phyloP scores from a whole-genome alignment of 1,284 basidiomycete genomes.

The Hypsizygus ulmarius region DNA sequence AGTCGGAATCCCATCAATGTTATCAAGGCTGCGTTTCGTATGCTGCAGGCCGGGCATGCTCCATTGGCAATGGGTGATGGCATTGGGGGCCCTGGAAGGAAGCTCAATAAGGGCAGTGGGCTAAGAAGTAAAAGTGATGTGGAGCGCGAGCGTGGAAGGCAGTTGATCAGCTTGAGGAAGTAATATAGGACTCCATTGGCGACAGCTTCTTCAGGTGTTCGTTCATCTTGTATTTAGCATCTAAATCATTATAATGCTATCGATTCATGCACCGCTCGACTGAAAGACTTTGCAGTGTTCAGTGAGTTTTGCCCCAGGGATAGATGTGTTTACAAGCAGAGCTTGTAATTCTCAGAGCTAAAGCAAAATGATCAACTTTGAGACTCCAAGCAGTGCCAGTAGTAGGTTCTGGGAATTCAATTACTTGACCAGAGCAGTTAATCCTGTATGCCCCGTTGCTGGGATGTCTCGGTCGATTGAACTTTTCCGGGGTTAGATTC shows the following conservation, averaged over 20 bases:
- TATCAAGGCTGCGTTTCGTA: conserved; percentile 55
- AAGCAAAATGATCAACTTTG: too few species aligned
- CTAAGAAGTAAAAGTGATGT: conserved; percentile 61
- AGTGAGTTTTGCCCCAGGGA: too few species aligned
- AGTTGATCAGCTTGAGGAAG: conserved; percentile 57
- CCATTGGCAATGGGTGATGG: conserved; percentile 78
- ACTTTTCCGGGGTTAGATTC: too few species aligned
- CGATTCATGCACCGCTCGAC: too few species aligned
- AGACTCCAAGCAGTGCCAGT: too few species aligned
- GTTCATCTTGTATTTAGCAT: conserved; percentile 7
- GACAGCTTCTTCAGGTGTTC: neutral
- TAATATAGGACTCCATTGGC: conserved; percentile 20
- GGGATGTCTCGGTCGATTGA: too few species aligned
- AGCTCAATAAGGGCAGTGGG: conserved; percentile 66
- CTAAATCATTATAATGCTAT: conserved; percentile 11
- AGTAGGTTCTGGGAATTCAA: too few species aligned
- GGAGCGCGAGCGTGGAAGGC: conserved; percentile 72
- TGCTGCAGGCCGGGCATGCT: conserved; percentile 71
- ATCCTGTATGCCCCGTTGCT: too few species aligned
- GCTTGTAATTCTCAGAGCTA: too few species aligned
- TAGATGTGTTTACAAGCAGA: too few species aligned
- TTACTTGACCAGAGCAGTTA: too few species aligned
- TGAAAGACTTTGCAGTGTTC: too few species aligned
- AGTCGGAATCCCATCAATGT: conserved; percentile 77
- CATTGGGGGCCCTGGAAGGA: conserved; percentile 65